phyloP scores from a whole-genome alignment of 768 basidiomycete species.

The Leccinellum rugosiceps region DNA sequence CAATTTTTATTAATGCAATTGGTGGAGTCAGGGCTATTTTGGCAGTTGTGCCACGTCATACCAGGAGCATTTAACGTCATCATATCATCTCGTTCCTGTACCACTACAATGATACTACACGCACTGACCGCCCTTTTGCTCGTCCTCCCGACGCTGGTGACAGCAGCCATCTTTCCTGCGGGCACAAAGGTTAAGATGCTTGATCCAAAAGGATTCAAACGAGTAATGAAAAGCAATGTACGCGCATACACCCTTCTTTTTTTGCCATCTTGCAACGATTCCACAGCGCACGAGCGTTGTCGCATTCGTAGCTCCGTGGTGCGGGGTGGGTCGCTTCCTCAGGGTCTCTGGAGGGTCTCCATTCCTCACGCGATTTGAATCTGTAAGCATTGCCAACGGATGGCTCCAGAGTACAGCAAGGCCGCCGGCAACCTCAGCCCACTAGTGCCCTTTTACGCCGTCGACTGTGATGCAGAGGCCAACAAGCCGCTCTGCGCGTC shows the following conservation, averaged over 20 bases:
- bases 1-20: no score
- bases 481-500: conserved; percentile 84
- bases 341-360: not conserved
- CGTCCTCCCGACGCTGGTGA: conserved; percentile 35
- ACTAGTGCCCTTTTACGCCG: conserved; percentile 82
- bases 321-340: conserved; percentile 61
- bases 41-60: conserved; percentile 12
- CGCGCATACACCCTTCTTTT: conserved; percentile 24
- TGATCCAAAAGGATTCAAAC: conserved; percentile 65
- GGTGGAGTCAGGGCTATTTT: conserved; percentile 7
- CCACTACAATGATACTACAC: conserved; percentile 23
- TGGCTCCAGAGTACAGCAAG: conserved; percentile 83
- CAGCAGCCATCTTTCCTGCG: conserved; percentile 45
- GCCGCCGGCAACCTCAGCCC: conserved; percentile 78
- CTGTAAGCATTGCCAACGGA: conserved; percentile 68
- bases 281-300: conserved; percentile 70
- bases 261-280: not conserved
- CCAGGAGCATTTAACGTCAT: no score
- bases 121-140: conserved; percentile 17
- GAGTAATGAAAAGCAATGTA: conserved; percentile 74
- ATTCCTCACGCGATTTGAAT: not conserved
- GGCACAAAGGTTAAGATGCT: conserved; percentile 70
- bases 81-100: conserved; percentile 6
- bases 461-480: conserved; percentile 84
- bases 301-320: conserved; percentile 96